These are phyloP conservation scores for Ogataea zsoltii DNA, from an alignment of 805 yeast species.

Conservation along the genomic window DNA sequence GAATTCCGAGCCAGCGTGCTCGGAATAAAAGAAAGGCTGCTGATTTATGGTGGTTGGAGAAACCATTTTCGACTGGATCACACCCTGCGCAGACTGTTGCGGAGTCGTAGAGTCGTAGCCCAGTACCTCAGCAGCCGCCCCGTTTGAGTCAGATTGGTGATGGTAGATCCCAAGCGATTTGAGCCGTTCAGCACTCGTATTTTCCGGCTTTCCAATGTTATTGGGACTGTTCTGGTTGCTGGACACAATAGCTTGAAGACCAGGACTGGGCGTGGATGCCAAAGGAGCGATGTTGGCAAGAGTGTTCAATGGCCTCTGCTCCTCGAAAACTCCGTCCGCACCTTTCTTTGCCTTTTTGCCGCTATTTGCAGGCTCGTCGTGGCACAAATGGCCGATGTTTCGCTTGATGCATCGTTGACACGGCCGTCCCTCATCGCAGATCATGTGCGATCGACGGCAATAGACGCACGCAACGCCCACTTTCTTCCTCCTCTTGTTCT, in stretches of 20 bases:
- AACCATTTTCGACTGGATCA: conserved; percentile 10
- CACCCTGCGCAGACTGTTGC: conserved; percentile 4
- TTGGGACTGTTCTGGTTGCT: background rate
- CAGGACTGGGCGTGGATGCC: conserved; percentile 9
- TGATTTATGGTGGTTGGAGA: conserved; percentile 42
- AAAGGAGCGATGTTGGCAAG: conserved; percentile 1
- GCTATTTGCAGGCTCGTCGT: conserved; percentile 60
- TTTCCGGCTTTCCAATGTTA: conserved; percentile 2
- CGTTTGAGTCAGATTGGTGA: conserved; percentile 10
- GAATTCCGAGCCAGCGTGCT: conserved; percentile 91
- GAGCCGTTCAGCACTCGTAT: conserved; percentile 16
- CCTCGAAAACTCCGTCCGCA: background rate
- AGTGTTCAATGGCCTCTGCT: conserved; percentile 1
- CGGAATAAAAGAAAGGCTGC: conserved; percentile 82
- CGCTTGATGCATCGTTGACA: conserved; percentile 84
- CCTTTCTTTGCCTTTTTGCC: conserved; percentile 20
- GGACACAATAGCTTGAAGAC: conserved; percentile 10
- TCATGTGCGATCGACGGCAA: conserved; percentile 92
- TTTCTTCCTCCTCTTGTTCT: conserved; percentile 42
- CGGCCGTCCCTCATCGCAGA: conserved; percentile 78
- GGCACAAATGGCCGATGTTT: conserved; percentile 85
- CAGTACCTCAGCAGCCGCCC: background rate
- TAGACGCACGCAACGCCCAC: conserved; percentile 79
- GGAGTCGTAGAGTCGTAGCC: conserved; percentile 3
- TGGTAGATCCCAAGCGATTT: conserved; percentile 18